A percentile compares a stretch with the other conserved stretches of the same genome.
These are phyloP conservation scores for Aaosphaeria arxii DNA, from an alignment of 2,329 filamentous ascomycete species.

Conservation along the genomic window DNA sequence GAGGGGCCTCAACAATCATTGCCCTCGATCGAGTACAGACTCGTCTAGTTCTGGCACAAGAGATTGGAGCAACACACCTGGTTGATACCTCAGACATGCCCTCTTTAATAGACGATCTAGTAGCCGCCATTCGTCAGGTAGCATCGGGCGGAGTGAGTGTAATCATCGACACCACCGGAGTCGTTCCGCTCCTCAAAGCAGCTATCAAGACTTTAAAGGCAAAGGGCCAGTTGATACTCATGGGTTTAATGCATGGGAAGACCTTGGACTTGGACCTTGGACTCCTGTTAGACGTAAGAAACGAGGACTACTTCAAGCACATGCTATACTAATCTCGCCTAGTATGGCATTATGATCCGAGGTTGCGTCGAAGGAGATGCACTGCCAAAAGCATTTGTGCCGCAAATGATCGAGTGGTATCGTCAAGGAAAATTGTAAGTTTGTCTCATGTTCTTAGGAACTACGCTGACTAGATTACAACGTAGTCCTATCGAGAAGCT, in stretches of 20 bases:
- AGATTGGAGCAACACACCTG: slow-evolving; percentile 38
- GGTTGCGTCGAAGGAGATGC: slow-evolving; percentile 49
- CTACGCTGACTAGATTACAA: too few species aligned
- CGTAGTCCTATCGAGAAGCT: slow-evolving; percentile 47
- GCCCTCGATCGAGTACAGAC: slow-evolving; percentile 33
- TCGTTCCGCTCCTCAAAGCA: slow-evolving; percentile 41
- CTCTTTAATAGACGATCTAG: slow-evolving; percentile 19
- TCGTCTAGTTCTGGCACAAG: slow-evolving; percentile 35
- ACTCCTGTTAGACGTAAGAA: slow-evolving; percentile 41
- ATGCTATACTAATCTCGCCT: not conserved
- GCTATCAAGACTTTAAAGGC: slow-evolving; percentile 43
- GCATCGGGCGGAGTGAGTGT: slow-evolving; percentile 42
- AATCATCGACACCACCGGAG: slow-evolving; percentile 52
- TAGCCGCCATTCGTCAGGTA: slow-evolving; percentile 33
- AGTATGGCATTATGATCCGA: slow-evolving; percentile 46
- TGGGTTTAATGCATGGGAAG: slow-evolving; percentile 47
- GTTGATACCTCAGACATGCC: slow-evolving; percentile 31
- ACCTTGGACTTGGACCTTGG: slow-evolving; percentile 44
- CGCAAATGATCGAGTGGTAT: slow-evolving; percentile 50
- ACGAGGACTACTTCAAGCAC: not conserved
- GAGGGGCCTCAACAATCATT: slow-evolving; percentile 33
- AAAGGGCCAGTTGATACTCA: slow-evolving; percentile 49
- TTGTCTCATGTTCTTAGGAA: too few species aligned
- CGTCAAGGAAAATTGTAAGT: slow-evolving; percentile 46
- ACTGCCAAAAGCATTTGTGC: slow-evolving; percentile 41